Conservation (phyloP, 257 asterid genomes). For the Vinca minor region DNA sequence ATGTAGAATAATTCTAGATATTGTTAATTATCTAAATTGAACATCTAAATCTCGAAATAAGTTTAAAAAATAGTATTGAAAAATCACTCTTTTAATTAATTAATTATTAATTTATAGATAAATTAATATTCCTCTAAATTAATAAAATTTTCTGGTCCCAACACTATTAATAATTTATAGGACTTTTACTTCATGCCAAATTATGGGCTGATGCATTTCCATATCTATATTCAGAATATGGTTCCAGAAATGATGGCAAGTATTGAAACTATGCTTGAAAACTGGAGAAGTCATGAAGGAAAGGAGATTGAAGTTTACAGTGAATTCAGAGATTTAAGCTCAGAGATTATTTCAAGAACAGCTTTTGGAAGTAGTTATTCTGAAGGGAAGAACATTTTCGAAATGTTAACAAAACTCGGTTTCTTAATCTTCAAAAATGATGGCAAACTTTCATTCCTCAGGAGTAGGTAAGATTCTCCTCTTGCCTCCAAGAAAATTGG, state of each 20-base stretch:
- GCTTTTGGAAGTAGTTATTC: conserved; percentile 57
- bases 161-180: too few relatives aligned
- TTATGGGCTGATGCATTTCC: background rate
- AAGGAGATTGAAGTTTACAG: conserved; percentile 38
- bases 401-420: conserved; percentile 25
- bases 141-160: too few relatives aligned
- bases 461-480: conserved; percentile 6
- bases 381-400: conserved; percentile 47
- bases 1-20: too few relatives aligned
- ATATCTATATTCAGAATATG: conserved; percentile 30
- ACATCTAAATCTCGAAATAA: too few relatives aligned
- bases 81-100: too few relatives aligned
- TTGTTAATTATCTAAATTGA: too few relatives aligned
- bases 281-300: conserved; percentile 27
- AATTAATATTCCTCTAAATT: too few relatives aligned
- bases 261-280: conserved; percentile 34
- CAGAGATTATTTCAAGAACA: conserved; percentile 55
- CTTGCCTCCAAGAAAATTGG: too few relatives aligned
- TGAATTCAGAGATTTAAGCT: conserved; percentile 36
- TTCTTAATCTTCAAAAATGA: conserved; percentile 14
- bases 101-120: too few relatives aligned
- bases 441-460: conserved; percentile 6
- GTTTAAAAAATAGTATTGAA: too few relatives aligned
- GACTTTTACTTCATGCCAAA: too few relatives aligned
- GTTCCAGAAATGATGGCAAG: conserved; percentile 44